Evolutionary conservation across 179 eudicot genomes (phyloP), one percentile per base, ranked within the genome.

Genomic region (Silene coronaria): DNA sequence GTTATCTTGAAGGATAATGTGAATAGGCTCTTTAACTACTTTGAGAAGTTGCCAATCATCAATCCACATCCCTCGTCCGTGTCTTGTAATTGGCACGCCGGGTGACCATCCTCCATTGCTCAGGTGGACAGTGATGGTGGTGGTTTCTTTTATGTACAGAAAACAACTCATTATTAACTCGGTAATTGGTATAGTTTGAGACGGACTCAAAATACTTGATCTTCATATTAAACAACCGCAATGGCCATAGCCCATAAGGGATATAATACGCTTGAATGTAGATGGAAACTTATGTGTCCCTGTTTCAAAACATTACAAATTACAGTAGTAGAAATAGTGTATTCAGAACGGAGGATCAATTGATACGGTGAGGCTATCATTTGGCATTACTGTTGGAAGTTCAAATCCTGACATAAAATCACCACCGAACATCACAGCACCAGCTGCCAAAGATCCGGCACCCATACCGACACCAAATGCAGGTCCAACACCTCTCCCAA

Each of bases 371-470:
- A 85, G 79, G 61, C 86, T 79, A 63, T 85, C 55, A 82, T 84
- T 84, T 68, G 78, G 85, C 38, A 82, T 72, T 22, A 82, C 87
- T 10, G 77, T 70, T 1, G 91, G 91, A 76, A 84, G 72, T 67
- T 85, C 78, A 76, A 84, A 86, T 38, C 93, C 95, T 1, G 93
- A 86, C 88, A 86, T 80, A 36, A 85, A 75, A 77, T 90, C 93
- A 77, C 81, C 92, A 8, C 96, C 97, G 38, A 85, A 91, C 67
- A 92, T 87, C 46, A 88, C 87, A 68, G 91, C 91, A 70, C 96
- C 92, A 28, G 91, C 96, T 30, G 94, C 94, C 61, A 92, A 77
- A 45, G 91, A 91, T 77, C 97, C 94, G 1, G 86, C 93, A 23
- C 96, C 96, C 77, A 89, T 8, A 74, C 96, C 97, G 66, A 78